Conservation (phyloP, 2,329 filamentous ascomycete species). For the Celoporthe dispersa region DNA sequence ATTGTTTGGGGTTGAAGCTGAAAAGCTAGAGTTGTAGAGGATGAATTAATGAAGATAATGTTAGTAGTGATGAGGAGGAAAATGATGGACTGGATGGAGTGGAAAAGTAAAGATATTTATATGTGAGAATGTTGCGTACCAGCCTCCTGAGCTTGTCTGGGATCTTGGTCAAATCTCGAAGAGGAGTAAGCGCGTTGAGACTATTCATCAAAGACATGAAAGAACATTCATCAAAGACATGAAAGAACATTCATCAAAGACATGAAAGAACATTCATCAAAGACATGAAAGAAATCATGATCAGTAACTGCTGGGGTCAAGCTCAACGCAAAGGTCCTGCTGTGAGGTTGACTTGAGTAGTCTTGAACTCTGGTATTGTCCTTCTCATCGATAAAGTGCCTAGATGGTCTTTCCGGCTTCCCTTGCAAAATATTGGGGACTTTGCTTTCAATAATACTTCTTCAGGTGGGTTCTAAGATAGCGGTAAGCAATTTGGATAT, state of each 20-base stretch:
- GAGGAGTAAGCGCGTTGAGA: background rate
- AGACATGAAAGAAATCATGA: background rate
- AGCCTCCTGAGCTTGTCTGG: background rate
- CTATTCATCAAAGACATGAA: background rate
- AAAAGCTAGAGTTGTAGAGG: background rate
- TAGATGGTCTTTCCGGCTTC: background rate
- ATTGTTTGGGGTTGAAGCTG: conserved; percentile 26
- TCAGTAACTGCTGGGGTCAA: background rate
- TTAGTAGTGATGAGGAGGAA: background rate
- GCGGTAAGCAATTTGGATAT: too few species aligned
- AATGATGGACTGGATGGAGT: background rate
- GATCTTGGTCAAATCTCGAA: background rate
- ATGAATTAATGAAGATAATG: background rate
- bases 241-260: background rate
- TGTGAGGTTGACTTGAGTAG: background rate
- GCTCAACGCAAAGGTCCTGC: background rate
- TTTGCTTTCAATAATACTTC: background rate
- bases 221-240: background rate
- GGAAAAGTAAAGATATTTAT: background rate
- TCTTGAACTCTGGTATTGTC: background rate
- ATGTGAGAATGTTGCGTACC: background rate
- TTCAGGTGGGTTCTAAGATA: background rate
- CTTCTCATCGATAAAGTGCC: background rate
- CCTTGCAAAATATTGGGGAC: background rate
- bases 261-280: background rate